phyloP scores from a whole-genome alignment of 2,329 filamentous ascomycete genomes.

The Colletotrichum navitas region DNA sequence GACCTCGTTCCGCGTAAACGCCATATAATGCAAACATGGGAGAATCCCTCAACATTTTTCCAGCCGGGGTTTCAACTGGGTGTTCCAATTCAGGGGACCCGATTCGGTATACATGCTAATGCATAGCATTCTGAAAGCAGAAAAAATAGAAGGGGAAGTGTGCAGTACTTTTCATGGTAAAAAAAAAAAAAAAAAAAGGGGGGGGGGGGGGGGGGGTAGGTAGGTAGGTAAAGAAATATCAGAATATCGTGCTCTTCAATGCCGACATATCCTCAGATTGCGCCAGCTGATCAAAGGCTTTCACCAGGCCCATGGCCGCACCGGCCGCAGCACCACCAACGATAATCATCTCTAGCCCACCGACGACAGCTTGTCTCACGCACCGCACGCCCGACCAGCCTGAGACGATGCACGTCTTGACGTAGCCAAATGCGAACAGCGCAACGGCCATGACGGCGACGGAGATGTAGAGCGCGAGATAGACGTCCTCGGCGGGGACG shows the following conservation, averaged over 20 bases:
- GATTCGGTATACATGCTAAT: neutral
- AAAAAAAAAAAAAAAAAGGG: neutral
- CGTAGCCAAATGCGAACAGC: slow-evolving; percentile 74
- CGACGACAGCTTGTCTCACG: slow-evolving; percentile 44
- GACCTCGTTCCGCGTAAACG: slow-evolving; percentile 14
- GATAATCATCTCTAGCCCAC: slow-evolving; percentile 56
- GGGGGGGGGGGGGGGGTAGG: too few species aligned
- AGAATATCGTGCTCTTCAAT: slow-evolving; percentile 28
- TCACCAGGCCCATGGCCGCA: slow-evolving; percentile 55
- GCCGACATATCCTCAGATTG: slow-evolving; percentile 29
- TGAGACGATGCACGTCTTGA: slow-evolving; percentile 66
- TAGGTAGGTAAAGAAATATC: slow-evolving; percentile 4
- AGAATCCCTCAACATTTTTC: neutral
- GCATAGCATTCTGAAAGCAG: neutral
- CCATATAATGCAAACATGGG: slow-evolving; percentile 28
- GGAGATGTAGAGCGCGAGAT: slow-evolving; percentile 68
- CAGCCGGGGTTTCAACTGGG: neutral
- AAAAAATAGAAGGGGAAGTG: neutral
- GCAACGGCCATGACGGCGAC: slow-evolving; percentile 71
- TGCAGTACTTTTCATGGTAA: neutral
- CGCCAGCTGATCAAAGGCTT: slow-evolving; percentile 43
- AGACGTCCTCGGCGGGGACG: slow-evolving; percentile 54
- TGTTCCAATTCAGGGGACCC: neutral
- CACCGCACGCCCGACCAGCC: slow-evolving; percentile 42
- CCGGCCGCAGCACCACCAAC: slow-evolving; percentile 54